Base-by-base conservation (phyloP, 208 protist species). In the Wallacemonas collosoma region DNA sequence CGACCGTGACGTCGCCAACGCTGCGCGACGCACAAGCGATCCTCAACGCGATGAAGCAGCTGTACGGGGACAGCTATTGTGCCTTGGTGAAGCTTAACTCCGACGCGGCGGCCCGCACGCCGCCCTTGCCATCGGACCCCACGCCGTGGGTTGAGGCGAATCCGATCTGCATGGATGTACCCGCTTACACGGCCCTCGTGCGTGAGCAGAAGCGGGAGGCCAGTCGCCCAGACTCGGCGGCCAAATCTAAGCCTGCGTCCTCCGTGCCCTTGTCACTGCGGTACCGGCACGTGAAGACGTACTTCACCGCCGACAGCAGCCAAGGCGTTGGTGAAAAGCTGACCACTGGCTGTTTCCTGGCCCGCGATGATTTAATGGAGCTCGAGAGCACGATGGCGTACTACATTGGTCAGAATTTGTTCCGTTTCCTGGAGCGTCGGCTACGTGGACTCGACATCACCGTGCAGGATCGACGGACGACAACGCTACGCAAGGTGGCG, bases 281-380 rank as follows among this genome's bases (percentile, higher is more conserved):
- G 40, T 40, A 45, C 51, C 26, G 5, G 47, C 35, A 15, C 45
- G 15, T 60, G 61, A 50, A 60, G 45, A 56, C 60, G 70, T 7
- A 66, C 9, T 45, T 67, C 71, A 39, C 56, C 45, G 2, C 45
- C 40, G 15, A 15, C 41, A 9, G 15, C 17, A 17, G 38, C 54
- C 26, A 26, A 26, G 26, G 26, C 26, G 26, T 26, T 26, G 70
- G 44, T 15, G 60, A 65, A 6, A 8, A 45, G 40, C 60, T 44
- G n/a, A 64, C 92, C 48, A 95, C 91, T 2, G 91, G 83, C n/a
- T 93, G 87, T 68, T 82, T 85, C 75, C 77, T 95, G 68, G 89
- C 76, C 76, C 85, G 81, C 12, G 84, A 88, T 55, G 83, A 95
- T 65, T 71, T 91, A 2, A 62, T 72, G 11, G 84, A 87, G 47